Evolutionary conservation across 306 rosid genomes (phyloP).

Genomic region (Cicer judaicum): DNA sequence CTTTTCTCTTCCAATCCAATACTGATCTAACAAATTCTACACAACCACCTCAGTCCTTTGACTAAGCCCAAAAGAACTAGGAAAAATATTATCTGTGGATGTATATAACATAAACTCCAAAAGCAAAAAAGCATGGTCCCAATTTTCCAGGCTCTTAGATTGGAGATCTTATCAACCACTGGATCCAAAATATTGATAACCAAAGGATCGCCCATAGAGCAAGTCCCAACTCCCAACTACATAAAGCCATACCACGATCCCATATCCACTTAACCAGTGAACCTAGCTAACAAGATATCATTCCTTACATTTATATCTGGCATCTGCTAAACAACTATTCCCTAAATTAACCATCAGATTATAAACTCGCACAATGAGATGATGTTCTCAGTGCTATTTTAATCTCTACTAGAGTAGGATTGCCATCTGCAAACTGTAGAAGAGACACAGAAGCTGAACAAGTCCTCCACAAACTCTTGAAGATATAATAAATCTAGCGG

Average conservation of each 20-base stretch:
- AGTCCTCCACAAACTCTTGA: background rate
- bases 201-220: background rate
- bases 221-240: slow-evolving; percentile 5
- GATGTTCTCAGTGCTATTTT: background rate
- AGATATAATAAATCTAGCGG: background rate
- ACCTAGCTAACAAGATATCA: background rate
- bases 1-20: slow-evolving; percentile 32
- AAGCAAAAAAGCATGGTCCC: background rate
- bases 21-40: slow-evolving; percentile 17
- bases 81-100: background rate
- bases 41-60: slow-evolving; percentile 18
- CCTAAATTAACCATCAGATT: background rate
- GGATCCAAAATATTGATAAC: slow-evolving; percentile 3
- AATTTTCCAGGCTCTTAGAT: background rate
- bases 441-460: background rate
- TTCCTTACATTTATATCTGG: background rate
- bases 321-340: background rate
- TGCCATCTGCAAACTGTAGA: slow-evolving; percentile 1
- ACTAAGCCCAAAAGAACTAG: slow-evolving; percentile 16
- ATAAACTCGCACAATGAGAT: background rate
- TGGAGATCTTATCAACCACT: background rate
- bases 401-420: background rate
- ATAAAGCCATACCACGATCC: background rate
- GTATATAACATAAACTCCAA: background rate
- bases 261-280: background rate